Conservation (phyloP, 805 yeast genomes). For the Huiozyma sinensis region DNA sequence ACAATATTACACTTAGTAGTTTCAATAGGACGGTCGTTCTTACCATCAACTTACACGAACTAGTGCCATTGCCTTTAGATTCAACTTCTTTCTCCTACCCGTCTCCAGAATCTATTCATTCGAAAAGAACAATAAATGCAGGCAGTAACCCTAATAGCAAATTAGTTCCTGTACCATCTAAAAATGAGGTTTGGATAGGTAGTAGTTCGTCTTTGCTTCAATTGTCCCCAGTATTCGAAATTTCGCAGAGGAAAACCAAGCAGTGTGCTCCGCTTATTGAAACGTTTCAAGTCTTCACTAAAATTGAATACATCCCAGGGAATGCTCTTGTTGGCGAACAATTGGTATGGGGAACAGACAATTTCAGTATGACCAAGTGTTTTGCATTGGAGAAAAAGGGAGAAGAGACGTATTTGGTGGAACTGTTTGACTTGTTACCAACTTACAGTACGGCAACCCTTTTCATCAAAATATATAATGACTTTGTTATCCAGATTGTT, state of each 20-base stretch:
- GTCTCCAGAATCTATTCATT: not conserved
- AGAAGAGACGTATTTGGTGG: not conserved
- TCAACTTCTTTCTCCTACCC: not conserved
- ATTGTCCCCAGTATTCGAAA: not conserved
- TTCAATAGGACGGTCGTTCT: not conserved
- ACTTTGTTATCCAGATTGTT: not conserved
- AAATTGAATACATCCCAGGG: not conserved
- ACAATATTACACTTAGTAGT: constrained; percentile 1
- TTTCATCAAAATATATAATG: not conserved
- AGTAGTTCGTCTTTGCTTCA: constrained; percentile 2
- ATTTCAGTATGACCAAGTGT: not conserved
- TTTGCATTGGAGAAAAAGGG: not conserved
- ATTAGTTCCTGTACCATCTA: not conserved
- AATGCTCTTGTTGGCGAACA: not conserved
- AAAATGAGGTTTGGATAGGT: constrained; percentile 1
- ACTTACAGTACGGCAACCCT: not conserved
- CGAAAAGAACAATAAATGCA: not conserved
- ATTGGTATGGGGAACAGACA: not conserved
- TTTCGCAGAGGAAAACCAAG: not conserved
- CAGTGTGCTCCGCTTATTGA: not conserved
- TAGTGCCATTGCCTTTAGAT: not conserved
- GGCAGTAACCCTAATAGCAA: not conserved
- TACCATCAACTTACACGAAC: not conserved
- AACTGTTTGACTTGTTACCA: not conserved
- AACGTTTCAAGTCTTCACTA: not conserved